Base-by-base conservation (phyloP, 768 basidiomycete genomes). In the Collybia sp. region DNA sequence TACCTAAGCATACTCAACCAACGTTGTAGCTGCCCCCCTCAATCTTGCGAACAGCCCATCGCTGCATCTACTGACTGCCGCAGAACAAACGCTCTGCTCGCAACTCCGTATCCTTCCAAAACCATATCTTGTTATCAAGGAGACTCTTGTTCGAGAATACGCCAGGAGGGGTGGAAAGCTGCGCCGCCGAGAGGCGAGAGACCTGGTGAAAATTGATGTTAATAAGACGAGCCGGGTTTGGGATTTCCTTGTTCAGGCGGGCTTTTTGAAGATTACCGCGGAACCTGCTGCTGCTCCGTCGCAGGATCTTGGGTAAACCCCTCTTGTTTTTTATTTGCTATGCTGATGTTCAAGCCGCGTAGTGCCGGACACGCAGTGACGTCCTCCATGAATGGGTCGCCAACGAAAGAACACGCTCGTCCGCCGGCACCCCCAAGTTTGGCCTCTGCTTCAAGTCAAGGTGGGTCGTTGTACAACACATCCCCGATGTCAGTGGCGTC, bases 81-180 rank as follows among this genome's bases (percentile, higher is more conserved):
- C 82, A 20, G 95, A 99, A 66, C 91, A 93, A 62, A 71, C 76
- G 0, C 81, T 98, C 16, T 97, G 96, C 61, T 88, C 92, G 2
- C 76, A 80, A 45, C 76, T 98, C 25, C 86, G 93, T 5, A 93
- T 99, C 47, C 75, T 96, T 15, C 95, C 96, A 0, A 91, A 92
- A 58, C 93, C 96, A 1, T 99, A 96, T 62, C 82, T 99, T 43
- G 82, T 88, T 49, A 89, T 98, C 68, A 99, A 99, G 62, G 93
- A 96, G 64, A 91, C 88, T 4, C 79, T 96, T 35, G 84, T 99
- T 25, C 81, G 93, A 30, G 95, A 98, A 69, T 96, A 92, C 56
- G 91, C 90, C 1, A 77, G 92, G 19, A 75, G 93, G 45, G 87
- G 88, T 16, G 94, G 94, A 10, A 88, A 89, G 61, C 74, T 97